phyloP scores from a whole-genome alignment of 2,329 filamentous ascomycete genomes.

The Claviceps sp. region DNA sequence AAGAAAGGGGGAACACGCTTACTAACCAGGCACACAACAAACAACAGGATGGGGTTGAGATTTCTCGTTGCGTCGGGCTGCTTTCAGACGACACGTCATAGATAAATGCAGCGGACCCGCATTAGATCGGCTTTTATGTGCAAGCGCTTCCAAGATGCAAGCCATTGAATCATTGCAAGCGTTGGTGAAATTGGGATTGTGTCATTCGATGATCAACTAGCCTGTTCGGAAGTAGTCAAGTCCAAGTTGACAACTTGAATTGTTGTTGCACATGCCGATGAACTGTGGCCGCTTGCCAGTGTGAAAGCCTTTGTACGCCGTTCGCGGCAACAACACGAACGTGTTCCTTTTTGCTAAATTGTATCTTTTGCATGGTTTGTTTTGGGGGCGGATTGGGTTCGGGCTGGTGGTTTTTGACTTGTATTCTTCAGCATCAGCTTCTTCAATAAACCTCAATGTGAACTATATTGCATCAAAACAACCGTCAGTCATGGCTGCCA shows the following conservation, averaged over 20 bases:
- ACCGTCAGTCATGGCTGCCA: background rate
- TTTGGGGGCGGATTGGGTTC: background rate
- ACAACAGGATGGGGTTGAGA: conserved; percentile 50
- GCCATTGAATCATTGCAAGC: too few species aligned
- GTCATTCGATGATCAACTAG: background rate
- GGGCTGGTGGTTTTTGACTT: background rate
- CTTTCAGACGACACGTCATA: conserved; percentile 1
- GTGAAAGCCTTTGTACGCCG: background rate
- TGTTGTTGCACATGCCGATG: background rate
- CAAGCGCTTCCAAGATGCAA: background rate
- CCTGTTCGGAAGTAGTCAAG: background rate
- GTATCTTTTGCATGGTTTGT: background rate
- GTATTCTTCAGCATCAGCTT: background rate
- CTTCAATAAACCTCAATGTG: background rate
- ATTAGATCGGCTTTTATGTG: background rate
- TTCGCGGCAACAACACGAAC: background rate
- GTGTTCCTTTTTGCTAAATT: background rate
- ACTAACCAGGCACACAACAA: background rate
- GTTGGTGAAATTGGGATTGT: background rate
- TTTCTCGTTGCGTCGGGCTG: conserved; percentile 36
- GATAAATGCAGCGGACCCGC: background rate
- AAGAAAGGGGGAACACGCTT: too few species aligned
- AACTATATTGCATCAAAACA: background rate
- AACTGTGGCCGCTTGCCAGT: background rate
- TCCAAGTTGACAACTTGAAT: background rate